Evolutionary conservation across 805 yeast species (phyloP).

Genomic region (Wickerhamiella galacta): DNA sequence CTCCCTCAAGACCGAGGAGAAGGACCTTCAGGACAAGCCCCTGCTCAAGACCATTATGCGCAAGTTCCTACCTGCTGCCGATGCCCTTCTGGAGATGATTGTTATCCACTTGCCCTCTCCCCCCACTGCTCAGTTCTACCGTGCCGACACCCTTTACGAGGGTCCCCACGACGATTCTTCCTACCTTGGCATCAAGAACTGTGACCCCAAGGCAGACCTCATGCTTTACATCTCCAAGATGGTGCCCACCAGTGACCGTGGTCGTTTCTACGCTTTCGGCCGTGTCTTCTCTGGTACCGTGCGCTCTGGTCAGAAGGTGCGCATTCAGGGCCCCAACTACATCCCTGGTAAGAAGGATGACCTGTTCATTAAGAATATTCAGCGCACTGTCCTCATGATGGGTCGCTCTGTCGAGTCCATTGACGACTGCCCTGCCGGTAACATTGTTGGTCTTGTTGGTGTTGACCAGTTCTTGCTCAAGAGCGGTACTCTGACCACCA

Average conservation of each 20-base stretch:
- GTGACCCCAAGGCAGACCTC: slow-evolving; percentile 96
- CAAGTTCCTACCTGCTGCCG: slow-evolving; percentile 99
- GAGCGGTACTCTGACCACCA: slow-evolving; percentile 97
- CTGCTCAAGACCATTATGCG: slow-evolving; percentile 96
- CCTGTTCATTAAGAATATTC: slow-evolving; percentile 89
- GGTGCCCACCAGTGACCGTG: slow-evolving; percentile 99
- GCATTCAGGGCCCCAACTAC: slow-evolving; percentile 99
- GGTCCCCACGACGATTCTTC: slow-evolving; percentile 86
- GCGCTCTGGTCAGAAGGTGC: slow-evolving; percentile 95
- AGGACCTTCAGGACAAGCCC: slow-evolving; percentile 97
- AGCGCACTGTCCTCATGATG: slow-evolving; percentile 99
- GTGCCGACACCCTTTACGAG: slow-evolving; percentile 98
- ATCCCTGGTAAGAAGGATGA: slow-evolving; percentile 97
- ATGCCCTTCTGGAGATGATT: slow-evolving; percentile 97
- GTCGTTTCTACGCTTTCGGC: slow-evolving; percentile 99
- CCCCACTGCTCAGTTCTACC: slow-evolving; percentile 96
- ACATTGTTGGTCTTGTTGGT: slow-evolving; percentile 99
- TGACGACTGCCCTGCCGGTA: slow-evolving; percentile 99
- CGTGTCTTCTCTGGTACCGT: slow-evolving; percentile 99
- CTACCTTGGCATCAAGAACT: slow-evolving; percentile 85
- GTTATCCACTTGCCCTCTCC: slow-evolving; percentile 98
- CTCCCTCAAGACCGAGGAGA: slow-evolving; percentile 86
- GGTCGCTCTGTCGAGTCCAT: slow-evolving; percentile 96
- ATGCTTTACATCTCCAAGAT: slow-evolving; percentile 99
- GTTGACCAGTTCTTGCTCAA: slow-evolving; percentile 98